Evolutionary conservation across 192 early-diverging fungal genomes (phyloP), one percentile per base, ranked within the genome.

Genomic region (Coemansia sp.): DNA sequence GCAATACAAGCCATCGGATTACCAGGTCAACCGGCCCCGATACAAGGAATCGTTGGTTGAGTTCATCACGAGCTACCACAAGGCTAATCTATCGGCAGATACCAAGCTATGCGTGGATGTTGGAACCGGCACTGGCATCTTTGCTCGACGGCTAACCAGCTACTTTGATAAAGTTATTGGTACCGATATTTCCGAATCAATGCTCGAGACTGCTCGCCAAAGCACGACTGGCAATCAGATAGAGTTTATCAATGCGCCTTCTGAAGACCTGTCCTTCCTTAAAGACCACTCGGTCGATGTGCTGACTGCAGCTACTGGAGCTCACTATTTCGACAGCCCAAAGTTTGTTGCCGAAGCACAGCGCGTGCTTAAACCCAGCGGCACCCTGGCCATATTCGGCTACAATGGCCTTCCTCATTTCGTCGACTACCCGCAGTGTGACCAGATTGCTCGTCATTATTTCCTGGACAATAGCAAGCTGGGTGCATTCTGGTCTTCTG

Each of bases 351-450:
- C 28, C 8, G 72, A 75, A 33, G 60, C 68, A 18, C 43, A 49
- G 31, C 63, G 78, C 6, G 64, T 80, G 41, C 78, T 80, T 26
- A 70, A 65, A 42, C 71, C 71, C 2, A 57, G 21, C 3, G 72
- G 72, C 2, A 71, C 72, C 0, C 37, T 80, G 31, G 78, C 57
- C 2, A 80, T 80, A 8, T 63, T 80, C 48, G 61, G 72, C 1
- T 80, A 74, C 55, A 53, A 59, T 2, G 73, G 70, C 0, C 57
- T 79, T 21, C 55, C 44, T 2, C 52, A 57, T 37, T 70, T 73
- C 53, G 38, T 50, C 28, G 60, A 68, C 28, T 73, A 79, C n/a
- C 77, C 77, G 10, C 70, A 70, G 50, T 71, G 66, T 30, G 57
- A 68, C 36, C 15, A n/a, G 28, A 51, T 73, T n/a, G 26, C 28